Base-by-base conservation (phyloP, 1,284 basidiomycete genomes). In the Amylostereum areolatum region DNA sequence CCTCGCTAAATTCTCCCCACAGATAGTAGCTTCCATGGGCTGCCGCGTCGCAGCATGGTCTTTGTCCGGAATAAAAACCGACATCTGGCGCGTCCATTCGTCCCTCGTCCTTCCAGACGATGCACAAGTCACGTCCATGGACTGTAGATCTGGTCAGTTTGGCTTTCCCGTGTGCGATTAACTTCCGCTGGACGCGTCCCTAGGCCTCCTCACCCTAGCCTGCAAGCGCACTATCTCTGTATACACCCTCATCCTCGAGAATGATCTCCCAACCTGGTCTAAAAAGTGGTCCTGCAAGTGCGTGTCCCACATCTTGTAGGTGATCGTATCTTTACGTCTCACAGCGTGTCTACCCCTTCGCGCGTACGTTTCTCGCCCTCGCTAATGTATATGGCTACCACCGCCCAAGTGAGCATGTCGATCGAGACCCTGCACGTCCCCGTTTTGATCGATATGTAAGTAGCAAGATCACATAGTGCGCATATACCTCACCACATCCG, bases 261-360 rank as follows among this genome's bases (percentile, higher is more conserved):
- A 89, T 59, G 85, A 89, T 62, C 74, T 91, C 25, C 84, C 82
- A 9, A 85, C 81, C 2, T 91, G 89, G 89, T 83, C 80, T 4
- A 69, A 70, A 59, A 89, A 88, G 65, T 90, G 88, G 89, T 73
- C 69, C 24, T 66, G 72, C 46, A 59, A 69, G 88, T 89, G 69
- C 52, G 78, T 66, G 30, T 41, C 31, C 43, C 33, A 35, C 12
- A 33, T 42, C 25, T 39, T 47, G 9, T 43, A 42, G 30, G 32
- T 37, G 32, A 37, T 28, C 37, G 48, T 36, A 11, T 18, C 25
- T 42, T 39, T 46, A 18, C 25, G 33, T 37, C 27, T 9, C 33
- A 46, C 55, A 83, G 80, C 52, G 69, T 71, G 36, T 61, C 71
- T 45, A 66, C 75, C 4, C 76, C 81, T 9, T 71, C 73, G 43